phyloP scores from a whole-genome alignment of 2,329 filamentous ascomycete genomes.

The Fusarium sp. region DNA sequence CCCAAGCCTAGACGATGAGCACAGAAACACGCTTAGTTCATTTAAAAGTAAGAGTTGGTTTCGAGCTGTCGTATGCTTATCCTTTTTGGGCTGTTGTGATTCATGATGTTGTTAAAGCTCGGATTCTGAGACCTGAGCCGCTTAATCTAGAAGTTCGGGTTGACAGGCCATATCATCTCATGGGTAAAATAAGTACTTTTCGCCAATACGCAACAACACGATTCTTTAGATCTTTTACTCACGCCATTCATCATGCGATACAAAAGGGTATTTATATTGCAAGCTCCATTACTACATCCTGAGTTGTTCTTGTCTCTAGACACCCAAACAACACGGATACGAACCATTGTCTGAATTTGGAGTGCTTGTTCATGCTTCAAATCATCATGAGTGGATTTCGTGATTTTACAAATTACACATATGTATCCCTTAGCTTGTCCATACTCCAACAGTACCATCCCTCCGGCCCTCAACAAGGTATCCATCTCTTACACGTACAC shows the following conservation, averaged over 20 bases:
- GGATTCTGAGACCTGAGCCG: conserved; percentile 1
- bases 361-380: conserved; percentile 14
- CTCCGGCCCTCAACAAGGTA: conserved; percentile 92
- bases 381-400: conserved; percentile 41
- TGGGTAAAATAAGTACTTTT: background rate
- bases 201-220: background rate
- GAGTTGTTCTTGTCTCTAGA: background rate
- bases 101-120: conserved; percentile 3
- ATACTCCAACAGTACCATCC: conserved; percentile 91
- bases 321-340: background rate
- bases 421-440: conserved; percentile 74
- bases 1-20: background rate
- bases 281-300: background rate
- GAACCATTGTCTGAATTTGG: background rate
- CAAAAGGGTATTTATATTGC: background rate
- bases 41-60: background rate
- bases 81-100: background rate
- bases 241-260: background rate
- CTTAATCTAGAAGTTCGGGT: conserved; percentile 9
- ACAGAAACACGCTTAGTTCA: background rate
- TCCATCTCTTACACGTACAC: conserved; percentile 91
- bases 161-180: conserved; percentile 10
- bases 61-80: background rate
- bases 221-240: background rate
- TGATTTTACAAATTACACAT: conserved; percentile 48